Base-by-base conservation (phyloP, 1,284 basidiomycete genomes). In the Leccinum laetum region DNA sequence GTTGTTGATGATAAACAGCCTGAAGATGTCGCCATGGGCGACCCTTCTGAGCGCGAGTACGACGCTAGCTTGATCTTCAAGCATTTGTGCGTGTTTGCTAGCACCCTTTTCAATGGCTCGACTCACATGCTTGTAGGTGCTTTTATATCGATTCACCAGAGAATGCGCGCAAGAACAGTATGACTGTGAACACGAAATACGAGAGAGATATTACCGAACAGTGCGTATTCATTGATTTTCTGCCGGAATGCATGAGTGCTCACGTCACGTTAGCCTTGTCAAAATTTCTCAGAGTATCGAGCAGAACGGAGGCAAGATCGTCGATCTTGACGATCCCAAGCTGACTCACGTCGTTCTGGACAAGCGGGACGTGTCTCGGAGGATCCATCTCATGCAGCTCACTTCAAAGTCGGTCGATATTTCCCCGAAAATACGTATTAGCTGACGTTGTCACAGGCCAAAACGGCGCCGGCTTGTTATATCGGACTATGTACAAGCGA, bases 291-390 rank as follows among this genome's bases (percentile, higher is more conserved):
- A 78, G 63, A 73, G 82, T 13, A 88, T 97, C 61, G 77, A 70
- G 10, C 80, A 84, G 2, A 86, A 93, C 68, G 94, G 94, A 41
- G 95, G 95, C 1, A 83, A 80, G 59, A 72, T 95, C 16, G 86
- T 83, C 5, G 84, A 84, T 63, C 79, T 97, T 3, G 78, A 86
- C 61, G 87, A 96, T 61, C 83, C 88, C 7, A 92, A 90, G 71
- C 79, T 97, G 39, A 96, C 95, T 0, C 95, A 97, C 75, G 79
- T 97, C 52, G 81, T 97, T 52, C 76, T 95, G 65, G 92, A 96
- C 77, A 91, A 90, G 75, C 84, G 89, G 11, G 92, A 94, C 68
- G 81, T 81, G 58, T 87, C 84, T 66, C 86, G 94, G 49, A 86
- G 94, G 61, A 75, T 86, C 52, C 85, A 89, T 64, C 79, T 96